Evolutionary conservation across 352 stramenopile species (phyloP).

Genomic region (Phytophthora palmivora): DNA sequence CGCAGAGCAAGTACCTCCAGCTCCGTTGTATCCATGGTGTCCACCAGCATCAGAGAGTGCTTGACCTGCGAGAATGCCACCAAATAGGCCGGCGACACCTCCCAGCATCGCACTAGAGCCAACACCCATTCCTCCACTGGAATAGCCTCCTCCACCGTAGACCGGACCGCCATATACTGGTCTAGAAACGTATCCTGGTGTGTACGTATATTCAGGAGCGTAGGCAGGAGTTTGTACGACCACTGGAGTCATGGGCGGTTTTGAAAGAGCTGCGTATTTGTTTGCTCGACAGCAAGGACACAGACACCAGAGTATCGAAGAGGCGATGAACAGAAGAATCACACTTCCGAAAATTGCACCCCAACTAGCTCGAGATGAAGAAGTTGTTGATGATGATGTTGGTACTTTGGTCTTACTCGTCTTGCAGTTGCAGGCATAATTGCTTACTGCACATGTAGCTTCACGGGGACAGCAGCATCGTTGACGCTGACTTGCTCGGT

Average conservation of each 20-base stretch:
- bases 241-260: conserved; percentile 25
- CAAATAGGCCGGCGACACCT: conserved; percentile 34
- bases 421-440: conserved; percentile 40
- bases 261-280: conserved; percentile 17
- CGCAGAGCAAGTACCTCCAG: conserved; percentile 5
- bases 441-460: conserved; percentile 33
- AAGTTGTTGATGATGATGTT: background rate
- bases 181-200: conserved; percentile 11
- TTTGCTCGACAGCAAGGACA: conserved; percentile 34
- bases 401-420: conserved; percentile 24
- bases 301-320: conserved; percentile 34
- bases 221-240: conserved; percentile 28
- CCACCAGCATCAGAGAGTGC: conserved; percentile 16
- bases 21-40: conserved; percentile 20
- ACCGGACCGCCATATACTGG: conserved; percentile 18
- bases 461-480: conserved; percentile 41
- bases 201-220: conserved; percentile 22
- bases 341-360: conserved; percentile 20
- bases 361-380: conserved; percentile 18
- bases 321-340: conserved; percentile 13
- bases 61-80: conserved; percentile 32
- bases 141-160: conserved; percentile 28
- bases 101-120: conserved; percentile 36
- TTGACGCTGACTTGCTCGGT: conserved; percentile 32
- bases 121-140: conserved; percentile 26